phyloP scores from a whole-genome alignment of 1,139 yeast species.

The Debaryomycetaceae sp. region DNA sequence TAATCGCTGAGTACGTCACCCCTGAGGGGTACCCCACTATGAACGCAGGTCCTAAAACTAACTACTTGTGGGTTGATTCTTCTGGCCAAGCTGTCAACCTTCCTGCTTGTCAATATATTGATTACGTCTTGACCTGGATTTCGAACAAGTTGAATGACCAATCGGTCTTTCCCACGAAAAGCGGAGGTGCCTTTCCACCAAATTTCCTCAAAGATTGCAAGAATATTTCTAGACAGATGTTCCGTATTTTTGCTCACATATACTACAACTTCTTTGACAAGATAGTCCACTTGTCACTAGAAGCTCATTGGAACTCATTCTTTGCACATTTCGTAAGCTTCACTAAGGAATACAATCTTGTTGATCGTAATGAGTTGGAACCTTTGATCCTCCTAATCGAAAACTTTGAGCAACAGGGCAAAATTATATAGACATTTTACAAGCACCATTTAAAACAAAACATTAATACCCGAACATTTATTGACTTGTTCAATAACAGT shows the following conservation, averaged over 20 bases:
- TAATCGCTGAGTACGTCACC: constrained; percentile 82
- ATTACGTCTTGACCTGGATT: constrained; percentile 88
- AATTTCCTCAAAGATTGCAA: constrained; percentile 78
- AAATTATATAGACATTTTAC: constrained; percentile 41
- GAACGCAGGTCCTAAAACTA: constrained; percentile 94
- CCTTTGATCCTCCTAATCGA: constrained; percentile 79
- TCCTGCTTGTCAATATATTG: constrained; percentile 92
- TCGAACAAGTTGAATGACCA: constrained; percentile 85
- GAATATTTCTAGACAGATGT: constrained; percentile 87
- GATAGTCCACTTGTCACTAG: constrained; percentile 81
- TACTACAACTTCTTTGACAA: constrained; percentile 94
- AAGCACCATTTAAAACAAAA: background rate
- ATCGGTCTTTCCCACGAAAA: constrained; percentile 85
- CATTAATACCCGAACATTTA: too few relatives aligned
- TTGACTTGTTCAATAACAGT: too few relatives aligned
- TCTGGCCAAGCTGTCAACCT: constrained; percentile 73
- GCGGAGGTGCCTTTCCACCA: constrained; percentile 91
- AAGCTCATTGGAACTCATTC: constrained; percentile 97
- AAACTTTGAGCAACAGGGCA: constrained; percentile 80
- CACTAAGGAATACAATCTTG: constrained; percentile 74
- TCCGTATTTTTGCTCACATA: constrained; percentile 93
- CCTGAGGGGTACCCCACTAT: constrained; percentile 88
- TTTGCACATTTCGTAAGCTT: constrained; percentile 94
- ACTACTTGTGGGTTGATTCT: constrained; percentile 87
- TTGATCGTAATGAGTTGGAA: constrained; percentile 74